These are phyloP conservation scores for Penicillium concentricum DNA, from an alignment of 2,329 filamentous ascomycete species.

Conservation along the genomic window DNA sequence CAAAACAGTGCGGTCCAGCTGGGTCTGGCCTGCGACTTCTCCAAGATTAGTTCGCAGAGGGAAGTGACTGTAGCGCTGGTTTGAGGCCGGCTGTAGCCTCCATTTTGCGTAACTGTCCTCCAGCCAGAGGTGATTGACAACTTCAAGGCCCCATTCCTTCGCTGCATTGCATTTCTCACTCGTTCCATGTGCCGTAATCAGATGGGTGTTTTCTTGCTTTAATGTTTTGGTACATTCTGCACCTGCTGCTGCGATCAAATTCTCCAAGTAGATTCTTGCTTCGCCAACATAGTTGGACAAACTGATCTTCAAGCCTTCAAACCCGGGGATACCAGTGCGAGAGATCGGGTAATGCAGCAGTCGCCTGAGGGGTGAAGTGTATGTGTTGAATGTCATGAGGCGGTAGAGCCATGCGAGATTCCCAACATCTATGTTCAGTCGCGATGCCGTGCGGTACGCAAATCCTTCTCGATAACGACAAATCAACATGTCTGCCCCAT, in stretches of 20 bases:
- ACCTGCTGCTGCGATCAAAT: constrained; percentile 78
- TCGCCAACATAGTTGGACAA: constrained; percentile 97
- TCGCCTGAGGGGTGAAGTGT: constrained; percentile 79
- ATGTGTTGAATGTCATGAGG: constrained; percentile 82
- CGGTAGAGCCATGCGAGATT: constrained; percentile 94
- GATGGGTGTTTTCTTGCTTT: constrained; percentile 91
- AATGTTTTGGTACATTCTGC: constrained; percentile 92
- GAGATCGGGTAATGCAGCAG: constrained; percentile 89
- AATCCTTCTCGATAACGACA: constrained; percentile 82
- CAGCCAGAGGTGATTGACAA: constrained; percentile 94
- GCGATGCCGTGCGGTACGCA: constrained; percentile 75
- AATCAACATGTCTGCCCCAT: constrained; percentile 77
- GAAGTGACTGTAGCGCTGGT: constrained; percentile 79
- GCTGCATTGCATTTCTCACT: constrained; percentile 95
- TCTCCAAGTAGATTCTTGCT: constrained; percentile 88
- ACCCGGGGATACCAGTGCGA: constrained; percentile 72
- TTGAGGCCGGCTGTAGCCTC: constrained; percentile 68
- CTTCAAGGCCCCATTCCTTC: constrained; percentile 83
- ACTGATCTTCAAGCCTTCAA: constrained; percentile 74
- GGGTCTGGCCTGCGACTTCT: constrained; percentile 87
- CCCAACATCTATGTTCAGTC: constrained; percentile 77
- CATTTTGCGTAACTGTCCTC: constrained; percentile 96
- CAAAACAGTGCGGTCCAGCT: constrained; percentile 69
- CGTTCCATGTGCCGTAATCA: constrained; percentile 83
- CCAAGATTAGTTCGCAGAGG: constrained; percentile 86